Conservation (phyloP, 768 basidiomycete genomes). For the Rhodocollybia butyracea region DNA sequence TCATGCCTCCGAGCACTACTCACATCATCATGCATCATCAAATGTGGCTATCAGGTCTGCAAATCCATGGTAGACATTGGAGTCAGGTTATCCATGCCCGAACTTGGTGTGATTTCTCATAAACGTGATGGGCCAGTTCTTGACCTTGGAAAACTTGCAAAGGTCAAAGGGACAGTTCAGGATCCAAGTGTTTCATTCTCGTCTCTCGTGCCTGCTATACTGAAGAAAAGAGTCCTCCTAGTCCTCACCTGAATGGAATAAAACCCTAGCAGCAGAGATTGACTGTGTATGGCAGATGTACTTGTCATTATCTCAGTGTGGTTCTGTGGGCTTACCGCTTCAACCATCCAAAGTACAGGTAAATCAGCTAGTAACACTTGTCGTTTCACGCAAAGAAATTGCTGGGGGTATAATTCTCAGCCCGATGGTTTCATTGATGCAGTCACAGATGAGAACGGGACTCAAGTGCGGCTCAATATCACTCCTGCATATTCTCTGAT, state of each 20-base stretch:
- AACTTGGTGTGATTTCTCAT: neutral
- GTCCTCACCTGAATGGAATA: too few relatives aligned
- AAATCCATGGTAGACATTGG: neutral
- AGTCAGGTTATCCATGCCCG: neutral
- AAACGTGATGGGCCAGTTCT: neutral
- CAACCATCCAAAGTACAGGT: neutral
- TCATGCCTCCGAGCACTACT: neutral
- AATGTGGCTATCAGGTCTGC: neutral
- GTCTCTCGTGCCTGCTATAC: neutral
- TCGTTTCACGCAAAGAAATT: constrained; percentile 1
- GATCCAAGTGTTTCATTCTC: neutral
- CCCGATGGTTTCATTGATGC: constrained; percentile 2
- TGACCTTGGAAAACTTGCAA: neutral
- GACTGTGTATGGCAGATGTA: constrained; percentile 12
- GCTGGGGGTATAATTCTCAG: constrained; percentile 9
- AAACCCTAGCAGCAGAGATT: too few relatives aligned
- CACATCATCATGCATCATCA: neutral
- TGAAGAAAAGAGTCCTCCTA: neutral
- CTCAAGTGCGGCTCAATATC: constrained; percentile 1
- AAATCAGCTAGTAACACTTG: constrained; percentile 12
- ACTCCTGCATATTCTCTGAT: constrained; percentile 11
- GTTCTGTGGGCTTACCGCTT: constrained; percentile 10
- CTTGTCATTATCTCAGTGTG: neutral
- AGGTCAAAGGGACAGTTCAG: neutral
- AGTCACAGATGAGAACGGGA: neutral